Evolutionary conservation across 2,329 filamentous ascomycete species (phyloP).

Genomic region (Ophiostoma perfectum): DNA sequence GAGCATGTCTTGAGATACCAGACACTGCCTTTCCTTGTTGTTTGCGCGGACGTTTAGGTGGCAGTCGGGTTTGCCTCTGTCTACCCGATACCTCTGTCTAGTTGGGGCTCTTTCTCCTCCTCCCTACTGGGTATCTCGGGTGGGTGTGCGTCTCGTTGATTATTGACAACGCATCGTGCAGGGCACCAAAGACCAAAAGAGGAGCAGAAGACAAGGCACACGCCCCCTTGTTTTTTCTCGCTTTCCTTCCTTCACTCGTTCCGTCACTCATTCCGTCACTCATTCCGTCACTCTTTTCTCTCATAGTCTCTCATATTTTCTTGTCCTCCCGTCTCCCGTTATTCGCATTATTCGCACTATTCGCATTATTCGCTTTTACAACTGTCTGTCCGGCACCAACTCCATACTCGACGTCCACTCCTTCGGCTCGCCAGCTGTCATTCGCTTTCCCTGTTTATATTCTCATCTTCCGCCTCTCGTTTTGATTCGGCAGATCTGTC

Average conservation of each 20-base stretch:
- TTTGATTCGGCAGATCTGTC: background rate
- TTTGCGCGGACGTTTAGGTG: background rate
- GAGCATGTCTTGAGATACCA: slow-evolving; percentile 8
- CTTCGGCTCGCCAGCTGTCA: background rate
- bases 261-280: slow-evolving; percentile 1
- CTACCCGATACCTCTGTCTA: background rate
- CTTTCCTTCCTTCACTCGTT: slow-evolving; percentile 11
- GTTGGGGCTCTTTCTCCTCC: slow-evolving; percentile 5
- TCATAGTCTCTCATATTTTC: background rate
- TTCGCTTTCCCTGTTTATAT: slow-evolving; percentile 12
- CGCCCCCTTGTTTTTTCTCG: slow-evolving; percentile 14
- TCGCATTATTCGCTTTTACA: background rate
- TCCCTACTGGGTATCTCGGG: slow-evolving; percentile 3
- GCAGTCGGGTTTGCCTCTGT: background rate
- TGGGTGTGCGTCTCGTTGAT: slow-evolving; percentile 11
- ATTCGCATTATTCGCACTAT: background rate
- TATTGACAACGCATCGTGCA: slow-evolving; percentile 28
- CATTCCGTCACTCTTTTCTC: background rate
- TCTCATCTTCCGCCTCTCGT: slow-evolving; percentile 4
- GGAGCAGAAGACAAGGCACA: slow-evolving; percentile 13
- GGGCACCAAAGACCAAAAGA: slow-evolving; percentile 20
- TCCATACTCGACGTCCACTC: background rate
- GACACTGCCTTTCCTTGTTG: background rate
- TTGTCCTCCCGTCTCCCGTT: background rate
- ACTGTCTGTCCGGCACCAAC: no score